These are phyloP conservation scores for Trichothecium sympodiale DNA, from an alignment of 2,329 filamentous ascomycete genomes.

Conservation along the genomic window DNA sequence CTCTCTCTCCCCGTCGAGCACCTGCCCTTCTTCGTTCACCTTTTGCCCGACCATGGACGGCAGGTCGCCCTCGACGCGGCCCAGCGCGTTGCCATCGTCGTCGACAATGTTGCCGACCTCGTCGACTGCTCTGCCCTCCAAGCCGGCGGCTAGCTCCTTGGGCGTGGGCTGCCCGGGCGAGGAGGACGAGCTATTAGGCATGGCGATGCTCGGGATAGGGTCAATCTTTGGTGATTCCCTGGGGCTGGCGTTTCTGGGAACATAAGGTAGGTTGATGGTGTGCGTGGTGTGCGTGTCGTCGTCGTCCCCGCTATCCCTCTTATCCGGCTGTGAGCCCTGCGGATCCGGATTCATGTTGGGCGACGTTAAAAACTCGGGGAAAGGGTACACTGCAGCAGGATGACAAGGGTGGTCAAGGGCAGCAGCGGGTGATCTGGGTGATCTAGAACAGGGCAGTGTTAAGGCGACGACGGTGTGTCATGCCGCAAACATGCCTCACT, in stretches of 20 bases:
- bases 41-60: conserved; percentile 41
- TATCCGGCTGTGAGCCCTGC: no score
- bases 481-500: no score
- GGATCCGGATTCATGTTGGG: no score
- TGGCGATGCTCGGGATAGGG: conserved; percentile 16
- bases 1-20: conserved; percentile 69
- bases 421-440: no score
- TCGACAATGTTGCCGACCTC: conserved; percentile 44
- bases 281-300: conserved; percentile 5
- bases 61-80: conserved; percentile 40
- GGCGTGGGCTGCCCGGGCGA: conserved; percentile 10
- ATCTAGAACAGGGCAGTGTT: no score
- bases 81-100: conserved; percentile 37
- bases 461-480: no score
- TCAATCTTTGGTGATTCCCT: conserved; percentile 29
- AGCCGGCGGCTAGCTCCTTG: conserved; percentile 23
- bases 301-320: background rate
- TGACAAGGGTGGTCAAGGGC: no score
- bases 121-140: conserved; percentile 37
- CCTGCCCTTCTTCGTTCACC: conserved; percentile 32
- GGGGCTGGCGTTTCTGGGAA: conserved; percentile 4
- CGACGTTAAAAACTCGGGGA: no score
- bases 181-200: background rate
- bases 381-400: no score
- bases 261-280: conserved; percentile 3